Evolutionary conservation across 2,329 filamentous ascomycete species (phyloP).

Genomic region (Microdochium paspali): DNA sequence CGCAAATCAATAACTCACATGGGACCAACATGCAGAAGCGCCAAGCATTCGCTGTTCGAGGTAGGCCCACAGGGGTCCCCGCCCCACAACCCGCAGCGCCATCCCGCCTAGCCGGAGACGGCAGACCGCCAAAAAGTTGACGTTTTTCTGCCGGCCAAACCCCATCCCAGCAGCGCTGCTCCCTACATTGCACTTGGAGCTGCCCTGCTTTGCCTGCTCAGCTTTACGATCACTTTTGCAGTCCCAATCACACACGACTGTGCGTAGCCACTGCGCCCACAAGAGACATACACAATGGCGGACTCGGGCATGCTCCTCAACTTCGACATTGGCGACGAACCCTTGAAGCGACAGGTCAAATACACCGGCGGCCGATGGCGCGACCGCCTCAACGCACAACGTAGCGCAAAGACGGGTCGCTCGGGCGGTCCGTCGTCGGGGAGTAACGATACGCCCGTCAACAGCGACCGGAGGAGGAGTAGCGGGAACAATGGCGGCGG

Average conservation of each 20-base stretch:
- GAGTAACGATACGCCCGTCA: constrained; percentile 18
- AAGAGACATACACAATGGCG: constrained; percentile 50
- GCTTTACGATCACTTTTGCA: too few relatives aligned
- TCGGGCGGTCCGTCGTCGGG: constrained; percentile 13
- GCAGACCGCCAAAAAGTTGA: constrained; percentile 19
- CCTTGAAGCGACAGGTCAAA: constrained; percentile 50
- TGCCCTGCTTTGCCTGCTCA: too few relatives aligned
- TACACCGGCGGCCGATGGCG: constrained; percentile 93
- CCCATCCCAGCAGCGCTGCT: neutral
- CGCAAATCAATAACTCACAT: too few relatives aligned
- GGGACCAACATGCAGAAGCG: too few relatives aligned
- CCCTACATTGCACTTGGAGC: neutral
- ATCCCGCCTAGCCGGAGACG: too few relatives aligned
- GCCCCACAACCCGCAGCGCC: too few relatives aligned
- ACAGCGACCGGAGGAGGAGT: constrained; percentile 10
- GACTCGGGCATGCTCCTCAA: constrained; percentile 95
- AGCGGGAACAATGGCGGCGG: constrained; percentile 5
- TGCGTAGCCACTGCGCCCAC: neutral
- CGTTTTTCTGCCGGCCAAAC: constrained; percentile 14
- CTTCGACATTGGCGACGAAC: constrained; percentile 66
- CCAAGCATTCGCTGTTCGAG: too few relatives aligned
- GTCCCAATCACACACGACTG: too few relatives aligned
- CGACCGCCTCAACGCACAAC: constrained; percentile 74
- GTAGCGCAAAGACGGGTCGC: constrained; percentile 31
- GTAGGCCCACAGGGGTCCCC: too few relatives aligned